Evolutionary conservation across 78 protist species (phyloP), one percentile per base, ranked within the genome.

Genomic region (Dictyostelium firmibasis): DNA sequence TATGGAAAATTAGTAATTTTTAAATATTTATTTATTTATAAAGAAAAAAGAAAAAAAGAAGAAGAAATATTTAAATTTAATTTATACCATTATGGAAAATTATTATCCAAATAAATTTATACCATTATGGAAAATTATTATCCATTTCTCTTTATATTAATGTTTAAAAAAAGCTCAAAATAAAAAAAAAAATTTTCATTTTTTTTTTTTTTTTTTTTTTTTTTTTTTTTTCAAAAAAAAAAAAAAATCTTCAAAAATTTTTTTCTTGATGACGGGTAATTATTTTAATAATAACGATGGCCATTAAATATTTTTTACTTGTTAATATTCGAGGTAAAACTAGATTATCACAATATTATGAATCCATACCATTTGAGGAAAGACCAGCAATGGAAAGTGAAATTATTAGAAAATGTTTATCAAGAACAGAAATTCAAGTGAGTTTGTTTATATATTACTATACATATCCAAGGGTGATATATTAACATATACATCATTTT

Each of bases 251-350:
- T 57, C 20, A 20, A n/a, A n/a, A n/a, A 20, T 57, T 57, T 57
- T 57, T 16, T 20, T 5, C 6, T 57, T 57, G 67, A 57, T 57
- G 67, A 57, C 67, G 67, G 20, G 20, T 20, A 57, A n/a, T 20
- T 57, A 57, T 57, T 57, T 57, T 8, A 18, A 25, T 23, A 25
- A 74, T 25, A 35, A 2, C 14, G 23, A 92, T 41, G 70, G 97
- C 83, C 88, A 97, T 99, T 16, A 95, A 95, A 69, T 99, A 98
- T 96, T 86, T 99, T 57, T 70, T 98, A 31, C 69, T 99, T 14
- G 99, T 98, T 13, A 99, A 99, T 92, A 98, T 97, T 76, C 98
- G 97, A 76, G 99, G 99, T 20, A 99, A 98, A 78, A 98, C 99
- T 16, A 95, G 99, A 41, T 94, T 99, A 16, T 89, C 99, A 16